Conservation (phyloP, 2,329 filamentous ascomycete genomes). For the Neobulgaria alba region DNA sequence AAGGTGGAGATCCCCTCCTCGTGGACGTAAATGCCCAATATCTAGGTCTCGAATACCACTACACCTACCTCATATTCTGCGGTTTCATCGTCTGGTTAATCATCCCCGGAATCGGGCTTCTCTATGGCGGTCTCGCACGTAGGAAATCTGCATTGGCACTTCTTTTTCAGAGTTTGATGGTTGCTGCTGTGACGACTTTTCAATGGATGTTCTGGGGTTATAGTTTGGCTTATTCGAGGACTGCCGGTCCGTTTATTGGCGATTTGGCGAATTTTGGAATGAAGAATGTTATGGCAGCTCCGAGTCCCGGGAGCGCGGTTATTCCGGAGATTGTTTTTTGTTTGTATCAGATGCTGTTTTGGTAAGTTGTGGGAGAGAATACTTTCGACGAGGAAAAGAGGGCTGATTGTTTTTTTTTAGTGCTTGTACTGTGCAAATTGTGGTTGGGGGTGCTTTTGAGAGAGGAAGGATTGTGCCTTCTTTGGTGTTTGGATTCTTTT, state of each 20-base stretch:
- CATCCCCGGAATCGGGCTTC: slow-evolving; percentile 56
- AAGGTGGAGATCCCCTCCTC: slow-evolving; percentile 43
- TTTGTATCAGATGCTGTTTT: slow-evolving; percentile 58
- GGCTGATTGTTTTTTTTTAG: slow-evolving; percentile 6
- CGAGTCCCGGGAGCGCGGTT: slow-evolving; percentile 45
- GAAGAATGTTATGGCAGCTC: slow-evolving; percentile 50
- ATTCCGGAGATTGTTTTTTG: slow-evolving; percentile 60
- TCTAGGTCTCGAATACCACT: slow-evolving; percentile 50
- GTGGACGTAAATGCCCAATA: slow-evolving; percentile 47
- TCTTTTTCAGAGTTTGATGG: slow-evolving; percentile 53
- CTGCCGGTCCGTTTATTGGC: slow-evolving; percentile 54
- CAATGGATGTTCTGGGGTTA: slow-evolving; percentile 59
- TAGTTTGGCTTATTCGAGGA: slow-evolving; percentile 51
- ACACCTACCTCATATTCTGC: slow-evolving; percentile 50
- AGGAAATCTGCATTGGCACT: slow-evolving; percentile 54
- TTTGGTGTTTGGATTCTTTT: slow-evolving; percentile 54
- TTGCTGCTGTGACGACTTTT: slow-evolving; percentile 45
- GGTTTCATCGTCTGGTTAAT: slow-evolving; percentile 57
- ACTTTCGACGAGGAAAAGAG: neutral
- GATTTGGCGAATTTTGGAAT: slow-evolving; percentile 53
- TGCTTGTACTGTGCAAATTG: slow-evolving; percentile 52
- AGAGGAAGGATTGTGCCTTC: slow-evolving; percentile 53
- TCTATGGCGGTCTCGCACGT: slow-evolving; percentile 55
- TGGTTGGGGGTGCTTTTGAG: slow-evolving; percentile 53
- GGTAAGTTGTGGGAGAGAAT: too few species aligned